These are phyloP conservation scores for Beauveria sp. DNA, from an alignment of 2,329 filamentous ascomycete species.

Conservation along the genomic window DNA sequence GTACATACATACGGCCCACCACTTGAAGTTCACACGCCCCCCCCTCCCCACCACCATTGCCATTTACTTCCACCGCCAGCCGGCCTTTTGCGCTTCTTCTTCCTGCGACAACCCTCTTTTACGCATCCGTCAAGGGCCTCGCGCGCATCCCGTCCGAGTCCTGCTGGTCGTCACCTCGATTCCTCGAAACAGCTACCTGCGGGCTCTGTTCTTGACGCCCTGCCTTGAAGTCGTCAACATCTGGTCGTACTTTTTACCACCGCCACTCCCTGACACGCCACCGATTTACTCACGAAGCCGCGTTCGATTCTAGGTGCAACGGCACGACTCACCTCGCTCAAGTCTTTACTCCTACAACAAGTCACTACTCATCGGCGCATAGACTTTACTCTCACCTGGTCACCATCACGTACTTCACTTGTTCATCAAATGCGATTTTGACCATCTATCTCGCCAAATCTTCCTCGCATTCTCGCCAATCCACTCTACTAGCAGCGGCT, in stretches of 20 bases:
- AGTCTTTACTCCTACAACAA: background rate
- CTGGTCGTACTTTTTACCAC: background rate
- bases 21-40: slow-evolving; percentile 1
- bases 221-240: background rate
- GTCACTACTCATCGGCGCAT: background rate
- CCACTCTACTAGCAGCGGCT: slow-evolving; percentile 18
- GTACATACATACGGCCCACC: slow-evolving; percentile 12
- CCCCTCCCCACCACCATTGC: slow-evolving; percentile 13
- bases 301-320: background rate
- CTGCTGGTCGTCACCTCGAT: background rate
- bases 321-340: background rate
- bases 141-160: slow-evolving; percentile 1
- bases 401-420: slow-evolving; percentile 9
- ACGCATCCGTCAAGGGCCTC: slow-evolving; percentile 8
- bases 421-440: slow-evolving; percentile 12
- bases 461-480: background rate
- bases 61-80: slow-evolving; percentile 13
- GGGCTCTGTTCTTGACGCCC: background rate
- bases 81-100: slow-evolving; percentile 8
- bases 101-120: slow-evolving; percentile 14
- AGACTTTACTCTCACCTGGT: slow-evolving; percentile 15
- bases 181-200: background rate
- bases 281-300: background rate
- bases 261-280: slow-evolving; percentile 1
- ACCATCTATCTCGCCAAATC: slow-evolving; percentile 9